Evolutionary conservation across 2,329 filamentous ascomycete genomes (phyloP).

Genomic region (Ustilaginoidea virens): DNA sequence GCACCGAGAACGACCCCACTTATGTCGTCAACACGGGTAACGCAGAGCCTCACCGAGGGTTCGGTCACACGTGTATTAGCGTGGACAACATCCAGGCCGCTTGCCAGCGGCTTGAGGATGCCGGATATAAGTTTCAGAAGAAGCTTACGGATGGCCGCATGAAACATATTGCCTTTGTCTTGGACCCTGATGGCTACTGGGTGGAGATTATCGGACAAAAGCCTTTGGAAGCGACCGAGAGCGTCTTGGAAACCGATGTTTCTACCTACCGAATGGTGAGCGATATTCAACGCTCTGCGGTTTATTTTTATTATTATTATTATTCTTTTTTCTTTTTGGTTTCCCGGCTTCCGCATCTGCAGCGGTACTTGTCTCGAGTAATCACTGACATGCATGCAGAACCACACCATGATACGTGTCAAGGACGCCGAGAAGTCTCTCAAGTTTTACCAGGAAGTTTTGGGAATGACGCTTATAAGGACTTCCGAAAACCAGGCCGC

Average conservation of each 20-base stretch:
- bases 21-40: constrained; percentile 84
- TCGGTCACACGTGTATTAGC: constrained; percentile 74
- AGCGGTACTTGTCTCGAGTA: too few species aligned
- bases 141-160: constrained; percentile 79
- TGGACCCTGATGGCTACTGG: constrained; percentile 82
- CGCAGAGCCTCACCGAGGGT: constrained; percentile 68
- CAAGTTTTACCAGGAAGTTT: constrained; percentile 68
- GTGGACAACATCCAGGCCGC: constrained; percentile 79
- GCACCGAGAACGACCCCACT: constrained; percentile 69
- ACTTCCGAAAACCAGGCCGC: constrained; percentile 54
- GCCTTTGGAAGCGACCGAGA: constrained; percentile 54
- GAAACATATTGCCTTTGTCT: constrained; percentile 75
- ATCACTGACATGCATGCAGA: constrained; percentile 31
- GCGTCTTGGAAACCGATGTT: constrained; percentile 55
- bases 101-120: constrained; percentile 77
- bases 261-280: constrained; percentile 56
- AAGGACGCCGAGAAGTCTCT: constrained; percentile 64
- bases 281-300: constrained; percentile 3
- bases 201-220: constrained; percentile 70
- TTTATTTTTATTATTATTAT: too few species aligned
- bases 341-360: too few species aligned
- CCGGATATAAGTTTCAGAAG: constrained; percentile 90
- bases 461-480: constrained; percentile 76
- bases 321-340: too few species aligned
- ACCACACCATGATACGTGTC: constrained; percentile 90